Evolutionary conservation across 2,329 filamentous ascomycete genomes (phyloP), one percentile per base, ranked within the genome.

Genomic region (Gaeumannomyces sp.): DNA sequence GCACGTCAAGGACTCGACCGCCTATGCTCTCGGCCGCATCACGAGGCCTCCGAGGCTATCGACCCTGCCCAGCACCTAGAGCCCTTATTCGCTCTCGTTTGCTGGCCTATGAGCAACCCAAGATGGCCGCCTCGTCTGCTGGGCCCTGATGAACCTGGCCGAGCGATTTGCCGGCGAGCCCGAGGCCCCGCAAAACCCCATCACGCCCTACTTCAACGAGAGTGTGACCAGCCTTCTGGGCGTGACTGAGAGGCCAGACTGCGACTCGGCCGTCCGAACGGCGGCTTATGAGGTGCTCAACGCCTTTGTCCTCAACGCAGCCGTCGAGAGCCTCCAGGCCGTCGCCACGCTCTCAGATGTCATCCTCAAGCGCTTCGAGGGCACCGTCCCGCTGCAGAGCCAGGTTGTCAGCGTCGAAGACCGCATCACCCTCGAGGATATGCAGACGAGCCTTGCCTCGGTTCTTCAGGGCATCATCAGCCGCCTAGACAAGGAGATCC

Each of bases 81-180:
- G 68, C 87, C 90, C 83, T 99, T 68, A 94, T 99, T 73, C 86
- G 88, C 65, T 91, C 93, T 57, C 85, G 13, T 99, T 99, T 81
- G 87, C 89, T 70, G 95, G 94, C 62, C 84, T 99, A 66, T 92
- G 66, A 94, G 91, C 79, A 95, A 90, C 75, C 93, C 66, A 97
- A 96, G 85, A 99, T 99, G 89, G 95, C 94, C 38, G 89, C 92
- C 64, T 99, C 95, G 35, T 98, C 87, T 99, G 95, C 81, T 97
- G 96, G 95, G 93, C 95, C 38, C 81, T 99, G 70, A 98, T 99
- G 92, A 99, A 98, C 79, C 81, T 99, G 74, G 94, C 95, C 14
- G 95, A 99, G 75, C 90, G 93, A 67, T 99, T 98, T 75, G 91
- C 93, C 35, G 92, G 93, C 65, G 93, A 97, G 64, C 84, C 89